Base-by-base conservation (phyloP, 805 yeast genomes). In the Kluyveromyces wickerhamii region DNA sequence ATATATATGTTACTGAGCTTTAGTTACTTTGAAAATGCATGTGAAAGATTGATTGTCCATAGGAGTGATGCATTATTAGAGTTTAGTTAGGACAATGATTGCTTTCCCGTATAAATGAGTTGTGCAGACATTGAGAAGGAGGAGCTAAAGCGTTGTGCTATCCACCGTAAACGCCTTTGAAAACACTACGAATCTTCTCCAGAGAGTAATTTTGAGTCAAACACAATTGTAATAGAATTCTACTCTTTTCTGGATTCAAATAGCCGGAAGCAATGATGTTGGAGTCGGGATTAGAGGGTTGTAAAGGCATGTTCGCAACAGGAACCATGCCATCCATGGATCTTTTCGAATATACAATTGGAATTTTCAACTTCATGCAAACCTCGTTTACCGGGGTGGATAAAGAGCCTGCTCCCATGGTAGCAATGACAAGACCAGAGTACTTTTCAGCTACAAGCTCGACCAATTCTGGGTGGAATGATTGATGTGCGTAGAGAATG, bases 241-340 rank as follows among this genome's bases (percentile, higher is more conserved):
- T 64, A 27, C 76, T 63, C 57, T 77, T 77, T 44, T 74, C 82
- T 5, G 85, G 83, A 41, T 74, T 77, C 41, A 77, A 53, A 43
- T 74, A 75, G 4, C 85, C 85, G 33, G 79, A 71, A 1, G 83
- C 79, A 35, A 77, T 63, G 11, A 71, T 66, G 43, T 67, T 70
- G 35, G 54, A 60, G 5, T 51, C 46, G 8, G 54, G 54, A 6
- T 42, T 43, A 1, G 69, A 65, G n/a, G 64, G 42, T 11, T 64
- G 57, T 3, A 43, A 48, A 29, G 67, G 69, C 27, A 58, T 48
- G 32, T 60, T 60, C 4, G 71, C 77, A 5, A 55, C 60, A 2
- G 86, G 80, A 14, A 79, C 79, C 74, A 74, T 73, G 9, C 86
- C 86, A 50, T 77, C 83, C 67, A 72, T 74, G 7, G 83, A 68